A percentile compares a stretch with the other conserved stretches of the same genome.
These are phyloP conservation scores for Phytophthora palmivora DNA, from an alignment of 352 stramenopile genomes.

Conservation along the genomic window DNA sequence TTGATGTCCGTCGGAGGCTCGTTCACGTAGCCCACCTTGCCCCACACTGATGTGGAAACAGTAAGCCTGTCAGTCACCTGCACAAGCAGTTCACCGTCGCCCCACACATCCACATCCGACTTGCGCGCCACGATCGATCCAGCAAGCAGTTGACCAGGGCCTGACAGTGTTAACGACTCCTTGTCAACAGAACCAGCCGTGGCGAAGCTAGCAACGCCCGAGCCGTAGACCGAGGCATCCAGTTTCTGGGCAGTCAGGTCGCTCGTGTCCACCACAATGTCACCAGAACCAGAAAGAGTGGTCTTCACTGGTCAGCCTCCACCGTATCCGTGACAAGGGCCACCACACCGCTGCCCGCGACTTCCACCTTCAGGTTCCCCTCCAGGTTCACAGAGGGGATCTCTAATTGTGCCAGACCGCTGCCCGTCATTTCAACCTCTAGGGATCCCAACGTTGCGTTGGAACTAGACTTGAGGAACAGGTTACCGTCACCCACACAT, in stretches of 20 bases:
- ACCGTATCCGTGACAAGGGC: conserved; percentile 40
- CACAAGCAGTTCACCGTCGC: conserved; percentile 52
- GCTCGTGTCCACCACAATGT: conserved; percentile 46
- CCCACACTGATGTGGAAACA: conserved; percentile 58
- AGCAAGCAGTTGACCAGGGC: conserved; percentile 51
- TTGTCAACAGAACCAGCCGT: conserved; percentile 49
- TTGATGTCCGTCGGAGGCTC: conserved; percentile 45
- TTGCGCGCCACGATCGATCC: conserved; percentile 53
- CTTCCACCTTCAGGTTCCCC: conserved; percentile 43
- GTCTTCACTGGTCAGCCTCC: conserved; percentile 34
- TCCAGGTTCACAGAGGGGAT: conserved; percentile 34
- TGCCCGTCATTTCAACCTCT: conserved; percentile 46
- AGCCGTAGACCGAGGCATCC: conserved; percentile 55
- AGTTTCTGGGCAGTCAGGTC: conserved; percentile 45
- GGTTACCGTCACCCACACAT: conserved; percentile 40
- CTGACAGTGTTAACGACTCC: conserved; percentile 57
- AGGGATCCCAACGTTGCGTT: conserved; percentile 41
- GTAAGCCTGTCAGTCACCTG: conserved; percentile 57
- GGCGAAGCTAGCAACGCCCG: conserved; percentile 48
- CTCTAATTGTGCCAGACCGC: conserved; percentile 39
- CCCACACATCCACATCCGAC: conserved; percentile 54
- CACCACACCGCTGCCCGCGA: conserved; percentile 50
- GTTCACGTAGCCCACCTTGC: conserved; percentile 60
- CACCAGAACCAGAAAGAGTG: conserved; percentile 40
- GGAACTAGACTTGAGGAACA: conserved; percentile 46